Percentiles rank a stretch among this genome's conserved stretches.
Conservation (phyloP, 352 stramenopile genomes). For the Pythium brachiatum region DNA sequence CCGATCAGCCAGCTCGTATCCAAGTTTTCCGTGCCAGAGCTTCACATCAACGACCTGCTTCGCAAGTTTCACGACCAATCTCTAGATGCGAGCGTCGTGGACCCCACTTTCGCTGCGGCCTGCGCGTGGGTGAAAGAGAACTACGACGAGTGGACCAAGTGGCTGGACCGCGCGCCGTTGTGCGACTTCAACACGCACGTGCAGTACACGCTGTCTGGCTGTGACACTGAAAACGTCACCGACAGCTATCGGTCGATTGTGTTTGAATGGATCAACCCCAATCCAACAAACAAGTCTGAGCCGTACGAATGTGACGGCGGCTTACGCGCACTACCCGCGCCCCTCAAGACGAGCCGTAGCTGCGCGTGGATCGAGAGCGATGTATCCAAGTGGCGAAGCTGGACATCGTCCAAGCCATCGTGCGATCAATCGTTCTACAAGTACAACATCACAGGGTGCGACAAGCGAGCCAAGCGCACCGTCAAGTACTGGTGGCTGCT, state of each 20-base stretch:
- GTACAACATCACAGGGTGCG: constrained; percentile 40
- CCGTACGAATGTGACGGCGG: constrained; percentile 49
- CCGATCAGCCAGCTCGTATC: constrained; percentile 26
- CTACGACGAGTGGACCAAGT: constrained; percentile 29
- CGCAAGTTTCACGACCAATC: constrained; percentile 2
- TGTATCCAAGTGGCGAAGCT: constrained; percentile 18
- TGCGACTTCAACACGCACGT: constrained; percentile 32
- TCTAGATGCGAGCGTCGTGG: background rate
- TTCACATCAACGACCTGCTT: constrained; percentile 34
- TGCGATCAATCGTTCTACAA: constrained; percentile 46
- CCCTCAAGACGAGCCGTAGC: constrained; percentile 35
- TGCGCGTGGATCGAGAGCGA: constrained; percentile 27
- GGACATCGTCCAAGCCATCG: constrained; percentile 28
- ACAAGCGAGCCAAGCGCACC: constrained; percentile 24
- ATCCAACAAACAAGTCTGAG: constrained; percentile 30
- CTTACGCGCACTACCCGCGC: constrained; percentile 20
- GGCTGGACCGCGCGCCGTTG: constrained; percentile 25
- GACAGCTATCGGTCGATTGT: constrained; percentile 19
- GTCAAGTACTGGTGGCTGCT: constrained; percentile 48
- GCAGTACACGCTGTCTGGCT: constrained; percentile 26
- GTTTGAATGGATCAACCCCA: constrained; percentile 33
- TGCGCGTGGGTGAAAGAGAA: constrained; percentile 37
- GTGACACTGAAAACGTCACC: constrained; percentile 16
- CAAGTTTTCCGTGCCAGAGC: constrained; percentile 25
- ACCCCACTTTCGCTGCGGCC: constrained; percentile 27